Base-by-base conservation (phyloP, 306 rosid species). In the Myrica gale region DNA sequence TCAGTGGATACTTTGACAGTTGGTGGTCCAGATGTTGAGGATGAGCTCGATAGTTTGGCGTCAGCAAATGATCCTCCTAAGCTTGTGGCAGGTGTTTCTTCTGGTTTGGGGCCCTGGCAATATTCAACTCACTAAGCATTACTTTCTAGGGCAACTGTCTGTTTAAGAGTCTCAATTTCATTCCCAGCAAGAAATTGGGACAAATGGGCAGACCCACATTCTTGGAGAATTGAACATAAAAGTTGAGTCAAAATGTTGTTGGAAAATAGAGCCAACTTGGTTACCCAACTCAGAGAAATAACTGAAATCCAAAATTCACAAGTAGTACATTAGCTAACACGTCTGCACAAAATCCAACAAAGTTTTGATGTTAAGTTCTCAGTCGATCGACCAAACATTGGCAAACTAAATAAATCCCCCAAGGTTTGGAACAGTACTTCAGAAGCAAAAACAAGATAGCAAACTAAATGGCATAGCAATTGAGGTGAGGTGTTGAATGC, bases 61-160 rank as follows among this genome's bases (percentile, higher is more conserved):
- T 87, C 97, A 9, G 86, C 46, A 51, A 81, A 86, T 0, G 97
- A 76, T n/a, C 82, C 97, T 62, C 82, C 90, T 4, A 88, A 78
- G 52, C 88, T 86, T 62, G 85, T 73, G 12, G 80, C 76, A 74
- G 89, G 41, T 23, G 39, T 81, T 71, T 82, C 95, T 72, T 84
- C 98, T 67, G 90, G 85, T 76, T 89, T 89, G 73, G 90, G 97
- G 45, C 99, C 97, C 99, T 95, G 57, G 50, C 81, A 77, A 46
- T 66, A 54, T 72, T 57, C 80, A 20, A 76, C 45, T 67, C 46
- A 42, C 66, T 53, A 50, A 73, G 46, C 68, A 67, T 63, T 54
- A 79, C 74, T 68, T 74, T 71, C 39, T 74, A 42, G 58, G 6
- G 20, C 12, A 23, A 45, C 11, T 0, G 1, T 4, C 19, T 6